Conservation (phyloP, 2,329 filamentous ascomycete species). For the Epicoccum nigrum region DNA sequence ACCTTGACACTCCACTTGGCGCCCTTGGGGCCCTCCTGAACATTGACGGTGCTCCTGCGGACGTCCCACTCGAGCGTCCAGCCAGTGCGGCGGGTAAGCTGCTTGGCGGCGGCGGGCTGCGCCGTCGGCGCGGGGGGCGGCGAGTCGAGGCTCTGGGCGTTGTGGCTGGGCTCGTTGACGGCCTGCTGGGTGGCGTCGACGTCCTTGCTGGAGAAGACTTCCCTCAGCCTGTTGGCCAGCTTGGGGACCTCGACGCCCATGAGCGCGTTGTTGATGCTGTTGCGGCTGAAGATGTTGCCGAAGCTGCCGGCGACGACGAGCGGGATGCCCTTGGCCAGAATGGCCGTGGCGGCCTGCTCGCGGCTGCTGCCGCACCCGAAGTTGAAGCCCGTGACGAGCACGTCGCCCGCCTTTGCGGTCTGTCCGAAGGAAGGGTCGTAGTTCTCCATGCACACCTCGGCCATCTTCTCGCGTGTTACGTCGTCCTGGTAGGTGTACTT, state of each 20-base stretch:
- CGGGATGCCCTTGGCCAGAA: constrained; percentile 79
- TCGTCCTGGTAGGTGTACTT: constrained; percentile 93
- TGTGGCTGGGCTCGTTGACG: constrained; percentile 59
- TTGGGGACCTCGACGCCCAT: constrained; percentile 73
- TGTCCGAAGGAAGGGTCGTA: constrained; percentile 76
- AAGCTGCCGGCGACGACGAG: constrained; percentile 83
- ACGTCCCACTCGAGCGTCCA: constrained; percentile 89
- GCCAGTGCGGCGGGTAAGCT: constrained; percentile 74
- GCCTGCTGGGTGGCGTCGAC: constrained; percentile 43
- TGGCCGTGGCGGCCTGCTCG: constrained; percentile 88
- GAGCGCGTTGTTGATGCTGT: constrained; percentile 80
- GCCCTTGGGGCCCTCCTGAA: constrained; percentile 72
- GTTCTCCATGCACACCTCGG: constrained; percentile 90
- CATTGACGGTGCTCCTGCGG: constrained; percentile 69
- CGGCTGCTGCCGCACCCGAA: constrained; percentile 83
- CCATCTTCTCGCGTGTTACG: constrained; percentile 78
- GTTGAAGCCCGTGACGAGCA: constrained; percentile 85
- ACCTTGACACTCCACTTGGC: constrained; percentile 79
- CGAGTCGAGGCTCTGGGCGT: constrained; percentile 59
- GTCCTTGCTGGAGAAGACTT: constrained; percentile 57
- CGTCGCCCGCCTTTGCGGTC: constrained; percentile 72
- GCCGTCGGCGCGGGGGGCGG: constrained; percentile 47
- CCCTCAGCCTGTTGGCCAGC: constrained; percentile 69
- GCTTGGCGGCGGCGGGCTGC: constrained; percentile 56
- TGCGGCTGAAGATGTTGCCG: constrained; percentile 80